Base-by-base conservation (phyloP, 257 asterid species). In the Forsythia viridissima region DNA sequence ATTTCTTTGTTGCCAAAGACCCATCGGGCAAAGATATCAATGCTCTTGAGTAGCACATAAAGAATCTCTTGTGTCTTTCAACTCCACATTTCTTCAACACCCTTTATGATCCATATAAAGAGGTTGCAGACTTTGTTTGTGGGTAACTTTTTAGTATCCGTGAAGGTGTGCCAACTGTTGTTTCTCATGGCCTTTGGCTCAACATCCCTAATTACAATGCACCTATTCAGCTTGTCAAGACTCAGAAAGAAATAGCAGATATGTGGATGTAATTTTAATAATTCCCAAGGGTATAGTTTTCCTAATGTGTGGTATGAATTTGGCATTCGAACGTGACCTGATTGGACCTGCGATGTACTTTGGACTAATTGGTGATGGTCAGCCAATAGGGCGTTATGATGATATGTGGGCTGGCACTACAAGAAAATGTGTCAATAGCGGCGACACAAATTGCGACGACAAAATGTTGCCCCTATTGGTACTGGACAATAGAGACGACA, bases 261-360 rank as follows among this genome's bases (percentile, higher is more conserved):
- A 92, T 73, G 97, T 92, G 21, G 96, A 92, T 79, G 91, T 96
- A 16, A 93, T 92, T 70, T 41, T 92, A 91, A 90, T 96, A 0
- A 91, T 92, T 75, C 97, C 97, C 38, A 92, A 89, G 89, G 92
- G 92, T 11, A 89, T 92, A 24, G 65, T 92, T 48, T 92, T 88
- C 83, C 97, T 94, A 16, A 92, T 92, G 97, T 92, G 97, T 66
- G 94, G 93, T 15, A 92, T 92, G 97, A 92, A 92, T 70, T 83
- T 92, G 88, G 97, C 84, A 0, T 92, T 92, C 86, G 72, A 92
- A 79, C 95, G 97, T 41, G 96, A 92, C 12, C 87, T 92, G 63
- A 92, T 92, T 38, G 97, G 97, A 68, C 96, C 97, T 2, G 97
- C 96, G 15, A 92, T 92, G 97, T 92, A 92, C 90, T 92, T 92